Evolutionary conservation across 495 filamentous ascomycete genomes (phyloP).

Genomic region (Aspergillus ellipticus): DNA sequence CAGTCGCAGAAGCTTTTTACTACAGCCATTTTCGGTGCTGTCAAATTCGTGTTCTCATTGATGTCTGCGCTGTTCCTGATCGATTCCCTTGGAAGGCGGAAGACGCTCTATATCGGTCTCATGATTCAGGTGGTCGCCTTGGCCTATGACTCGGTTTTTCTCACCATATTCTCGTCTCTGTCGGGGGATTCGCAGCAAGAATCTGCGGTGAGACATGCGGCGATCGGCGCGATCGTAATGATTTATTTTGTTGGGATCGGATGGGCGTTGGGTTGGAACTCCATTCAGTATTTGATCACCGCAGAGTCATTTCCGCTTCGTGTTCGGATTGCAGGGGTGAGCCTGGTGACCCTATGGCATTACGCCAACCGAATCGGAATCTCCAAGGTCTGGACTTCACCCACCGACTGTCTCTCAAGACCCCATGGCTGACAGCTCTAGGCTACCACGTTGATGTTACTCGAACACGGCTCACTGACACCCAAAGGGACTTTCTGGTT

Average conservation of each 20-base stretch:
- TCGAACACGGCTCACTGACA: not conserved
- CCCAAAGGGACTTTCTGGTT: conserved; percentile 1
- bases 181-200: not conserved
- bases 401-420: no score
- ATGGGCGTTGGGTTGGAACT: conserved; percentile 19
- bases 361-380: conserved; percentile 1
- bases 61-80: conserved; percentile 60
- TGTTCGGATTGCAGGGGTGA: conserved; percentile 2
- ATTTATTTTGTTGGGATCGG: conserved; percentile 17
- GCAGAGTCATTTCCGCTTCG: conserved; percentile 15
- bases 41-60: conserved; percentile 58
- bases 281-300: conserved; percentile 14
- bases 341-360: not conserved
- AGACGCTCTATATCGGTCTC: conserved; percentile 52
- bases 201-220: not conserved
- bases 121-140: conserved; percentile 51
- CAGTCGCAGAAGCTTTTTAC: conserved; percentile 55
- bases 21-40: conserved; percentile 59
- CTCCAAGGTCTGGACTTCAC: not conserved
- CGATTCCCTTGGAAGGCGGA: conserved; percentile 60
- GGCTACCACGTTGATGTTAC: conserved; percentile 1
- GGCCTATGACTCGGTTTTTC: conserved; percentile 58
- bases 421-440: not conserved
- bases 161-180: conserved; percentile 36
- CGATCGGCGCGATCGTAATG: conserved; percentile 8